phyloP scores from a whole-genome alignment of 345 rosid genomes.

The Erucastrum elatum region DNA sequence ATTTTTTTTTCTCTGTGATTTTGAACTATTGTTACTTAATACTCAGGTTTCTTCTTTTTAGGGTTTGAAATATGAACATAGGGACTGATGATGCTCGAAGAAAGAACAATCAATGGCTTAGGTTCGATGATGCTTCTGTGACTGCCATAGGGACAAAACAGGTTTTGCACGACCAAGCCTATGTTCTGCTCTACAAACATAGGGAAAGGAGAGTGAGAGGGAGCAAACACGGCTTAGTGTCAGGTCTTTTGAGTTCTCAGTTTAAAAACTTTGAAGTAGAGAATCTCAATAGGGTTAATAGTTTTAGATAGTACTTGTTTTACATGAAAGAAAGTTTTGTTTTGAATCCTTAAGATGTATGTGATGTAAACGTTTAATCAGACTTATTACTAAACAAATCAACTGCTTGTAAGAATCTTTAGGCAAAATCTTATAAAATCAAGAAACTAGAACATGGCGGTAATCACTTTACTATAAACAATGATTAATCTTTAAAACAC shows the following conservation, averaged over 20 bases:
- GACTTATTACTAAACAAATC: conserved; percentile 1
- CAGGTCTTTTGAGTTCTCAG: background rate
- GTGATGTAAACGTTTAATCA: conserved; percentile 13
- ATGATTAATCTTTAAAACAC: conserved; percentile 7
- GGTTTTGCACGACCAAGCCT: conserved; percentile 92
- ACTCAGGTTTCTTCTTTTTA: conserved; percentile 33
- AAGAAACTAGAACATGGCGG: background rate
- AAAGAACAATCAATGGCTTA: conserved; percentile 75
- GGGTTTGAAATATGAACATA: conserved; percentile 86
- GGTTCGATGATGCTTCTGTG: conserved; percentile 80
- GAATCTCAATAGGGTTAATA: conserved; percentile 36
- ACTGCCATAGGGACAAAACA: conserved; percentile 56
- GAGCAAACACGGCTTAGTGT: background rate
- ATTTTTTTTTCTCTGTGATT: background rate
- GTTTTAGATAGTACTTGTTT: conserved; percentile 22
- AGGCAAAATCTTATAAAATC: background rate
- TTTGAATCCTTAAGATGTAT: conserved; percentile 32
- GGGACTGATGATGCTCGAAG: conserved; percentile 82
- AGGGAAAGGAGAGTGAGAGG: conserved; percentile 23
- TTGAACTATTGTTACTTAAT: conserved; percentile 14
- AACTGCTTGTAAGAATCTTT: background rate
- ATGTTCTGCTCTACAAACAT: conserved; percentile 85
- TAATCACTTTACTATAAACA: background rate
- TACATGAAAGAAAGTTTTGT: conserved; percentile 39
- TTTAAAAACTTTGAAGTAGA: conserved; percentile 20